Evolutionary conservation across 805 yeast genomes (phyloP).

Genomic region (Teunomyces stri): DNA sequence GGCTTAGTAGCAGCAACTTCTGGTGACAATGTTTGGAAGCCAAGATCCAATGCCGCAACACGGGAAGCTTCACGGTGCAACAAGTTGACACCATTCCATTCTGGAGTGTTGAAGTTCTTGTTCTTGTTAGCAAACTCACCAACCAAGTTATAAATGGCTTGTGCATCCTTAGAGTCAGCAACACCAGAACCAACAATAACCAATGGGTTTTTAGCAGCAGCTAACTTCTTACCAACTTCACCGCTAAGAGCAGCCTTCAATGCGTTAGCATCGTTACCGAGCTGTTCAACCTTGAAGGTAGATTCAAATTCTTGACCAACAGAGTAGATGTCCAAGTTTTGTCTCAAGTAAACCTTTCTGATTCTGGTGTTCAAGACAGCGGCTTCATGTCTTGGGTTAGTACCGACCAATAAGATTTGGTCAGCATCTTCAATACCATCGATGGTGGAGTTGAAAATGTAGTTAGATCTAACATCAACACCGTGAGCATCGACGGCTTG

Average conservation of each 20-base stretch:
- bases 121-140: slow-evolving; percentile 59
- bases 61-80: slow-evolving; percentile 87
- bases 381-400: slow-evolving; percentile 89
- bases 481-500: slow-evolving; percentile 60
- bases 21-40: slow-evolving; percentile 57
- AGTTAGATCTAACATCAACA: slow-evolving; percentile 73
- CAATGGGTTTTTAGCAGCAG: slow-evolving; percentile 68
- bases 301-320: slow-evolving; percentile 78
- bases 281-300: slow-evolving; percentile 62
- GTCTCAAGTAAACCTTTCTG: slow-evolving; percentile 75
- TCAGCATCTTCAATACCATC: slow-evolving; percentile 83
- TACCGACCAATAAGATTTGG: slow-evolving; percentile 74
- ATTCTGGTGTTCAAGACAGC: slow-evolving; percentile 83
- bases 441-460: slow-evolving; percentile 74
- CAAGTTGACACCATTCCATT: slow-evolving; percentile 80
- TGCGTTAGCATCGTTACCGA: slow-evolving; percentile 60
- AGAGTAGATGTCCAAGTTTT: slow-evolving; percentile 63
- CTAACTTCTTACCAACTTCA: slow-evolving; percentile 63
- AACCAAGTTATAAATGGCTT: slow-evolving; percentile 55
- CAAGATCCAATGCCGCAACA: slow-evolving; percentile 82
- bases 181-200: slow-evolving; percentile 82
- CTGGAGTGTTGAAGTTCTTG: slow-evolving; percentile 58
- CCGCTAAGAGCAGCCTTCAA: slow-evolving; percentile 63
- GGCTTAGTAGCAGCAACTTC: slow-evolving; percentile 52
- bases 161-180: slow-evolving; percentile 63